Percentiles rank a stretch among this genome's conserved stretches.
These are phyloP conservation scores for Trifolium pratense DNA, from an alignment of 306 rosid species.

Conservation along the genomic window DNA sequence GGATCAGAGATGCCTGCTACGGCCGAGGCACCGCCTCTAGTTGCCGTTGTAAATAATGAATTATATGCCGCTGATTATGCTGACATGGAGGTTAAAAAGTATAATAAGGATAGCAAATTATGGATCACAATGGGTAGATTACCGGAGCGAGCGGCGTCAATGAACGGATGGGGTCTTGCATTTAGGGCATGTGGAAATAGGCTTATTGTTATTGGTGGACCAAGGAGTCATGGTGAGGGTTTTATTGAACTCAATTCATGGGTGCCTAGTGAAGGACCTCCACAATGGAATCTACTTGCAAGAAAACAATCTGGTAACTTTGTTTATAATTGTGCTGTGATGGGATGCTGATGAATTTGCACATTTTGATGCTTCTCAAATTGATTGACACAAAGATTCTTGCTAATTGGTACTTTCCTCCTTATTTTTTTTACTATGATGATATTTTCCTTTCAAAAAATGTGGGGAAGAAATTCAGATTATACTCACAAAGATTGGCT, in stretches of 20 bases:
- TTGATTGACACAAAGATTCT: constrained; percentile 51
- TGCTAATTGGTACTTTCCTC: constrained; percentile 74
- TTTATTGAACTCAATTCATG: constrained; percentile 87
- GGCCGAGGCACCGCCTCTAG: constrained; percentile 91
- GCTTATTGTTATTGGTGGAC: constrained; percentile 91
- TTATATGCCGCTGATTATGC: constrained; percentile 86
- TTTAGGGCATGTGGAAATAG: constrained; percentile 89
- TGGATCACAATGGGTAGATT: constrained; percentile 78
- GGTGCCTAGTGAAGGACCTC: constrained; percentile 96
- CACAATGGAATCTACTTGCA: constrained; percentile 80
- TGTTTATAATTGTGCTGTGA: constrained; percentile 97
- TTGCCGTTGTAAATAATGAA: constrained; percentile 83
- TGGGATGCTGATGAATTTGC: constrained; percentile 80
- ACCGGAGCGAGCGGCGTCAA: constrained; percentile 75
- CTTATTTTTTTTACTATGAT: constrained; percentile 34
- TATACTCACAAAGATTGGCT: constrained; percentile 62
- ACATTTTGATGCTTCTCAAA: constrained; percentile 43
- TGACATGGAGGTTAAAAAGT: constrained; percentile 85
- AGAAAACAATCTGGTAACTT: constrained; percentile 74
- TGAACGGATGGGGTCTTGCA: constrained; percentile 98
- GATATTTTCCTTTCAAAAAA: constrained; percentile 48
- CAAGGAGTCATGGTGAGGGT: constrained; percentile 73
- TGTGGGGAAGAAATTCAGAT: constrained; percentile 59
- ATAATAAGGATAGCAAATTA: constrained; percentile 53
- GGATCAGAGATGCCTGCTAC: constrained; percentile 69